Evolutionary conservation across 352 stramenopile species (phyloP).

Genomic region (Globisporangium paroecandrum): DNA sequence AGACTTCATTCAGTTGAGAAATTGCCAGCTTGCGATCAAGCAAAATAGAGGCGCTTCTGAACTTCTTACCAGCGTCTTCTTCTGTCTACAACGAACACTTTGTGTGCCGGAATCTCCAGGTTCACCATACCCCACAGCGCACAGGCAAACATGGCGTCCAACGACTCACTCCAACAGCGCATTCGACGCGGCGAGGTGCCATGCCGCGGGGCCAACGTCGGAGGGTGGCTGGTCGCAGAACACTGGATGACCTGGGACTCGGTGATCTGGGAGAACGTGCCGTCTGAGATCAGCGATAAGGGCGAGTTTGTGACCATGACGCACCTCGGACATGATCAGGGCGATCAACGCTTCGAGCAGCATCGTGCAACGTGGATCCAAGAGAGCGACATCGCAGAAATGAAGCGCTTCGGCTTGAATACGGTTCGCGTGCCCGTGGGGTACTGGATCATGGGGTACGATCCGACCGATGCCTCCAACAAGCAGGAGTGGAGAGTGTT

Average conservation of each 20-base stretch:
- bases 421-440: slow-evolving; percentile 77
- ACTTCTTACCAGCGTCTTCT: not conserved
- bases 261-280: slow-evolving; percentile 79
- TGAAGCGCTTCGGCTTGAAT: slow-evolving; percentile 62
- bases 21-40: not conserved
- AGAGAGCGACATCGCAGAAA: slow-evolving; percentile 61
- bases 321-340: slow-evolving; percentile 40
- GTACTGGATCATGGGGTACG: slow-evolving; percentile 68
- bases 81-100: not conserved
- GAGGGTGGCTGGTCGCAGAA: slow-evolving; percentile 83
- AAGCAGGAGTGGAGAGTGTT: slow-evolving; percentile 46
- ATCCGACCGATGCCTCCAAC: slow-evolving; percentile 43
- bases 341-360: slow-evolving; percentile 58
- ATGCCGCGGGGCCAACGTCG: slow-evolving; percentile 75
- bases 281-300: slow-evolving; percentile 38
- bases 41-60: not conserved
- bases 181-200: slow-evolving; percentile 37
- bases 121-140: not conserved
- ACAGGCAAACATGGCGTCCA: slow-evolving; percentile 13
- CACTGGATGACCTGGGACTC: slow-evolving; percentile 80
- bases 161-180: slow-evolving; percentile 19
- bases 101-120: not conserved
- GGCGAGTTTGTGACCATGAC: slow-evolving; percentile 58
- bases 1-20: not conserved
- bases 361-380: slow-evolving; percentile 82